These are phyloP conservation scores for Penicillium frequentans DNA, from an alignment of 2,329 filamentous ascomycete genomes.

Conservation along the genomic window DNA sequence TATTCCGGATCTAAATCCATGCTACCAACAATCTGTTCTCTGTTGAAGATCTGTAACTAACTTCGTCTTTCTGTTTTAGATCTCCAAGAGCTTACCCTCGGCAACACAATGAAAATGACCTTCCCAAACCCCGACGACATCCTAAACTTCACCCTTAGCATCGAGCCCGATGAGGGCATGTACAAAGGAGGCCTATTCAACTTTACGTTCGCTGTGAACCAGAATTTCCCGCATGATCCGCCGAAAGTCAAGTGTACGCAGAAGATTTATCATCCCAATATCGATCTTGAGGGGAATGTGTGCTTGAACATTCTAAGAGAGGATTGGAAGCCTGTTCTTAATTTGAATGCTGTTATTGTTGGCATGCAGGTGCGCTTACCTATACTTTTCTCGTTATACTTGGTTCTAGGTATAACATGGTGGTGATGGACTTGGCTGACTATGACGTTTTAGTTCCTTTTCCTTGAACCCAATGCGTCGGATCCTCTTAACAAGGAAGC, in stretches of 20 bases:
- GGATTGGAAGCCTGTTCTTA: conserved; percentile 98
- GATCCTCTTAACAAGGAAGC: conserved; percentile 99
- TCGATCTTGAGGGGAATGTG: conserved; percentile 95
- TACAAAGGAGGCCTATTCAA: conserved; percentile 87
- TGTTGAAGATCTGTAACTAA: neutral
- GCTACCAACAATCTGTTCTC: neutral
- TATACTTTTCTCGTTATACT: neutral
- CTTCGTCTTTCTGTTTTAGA: conserved; percentile 30
- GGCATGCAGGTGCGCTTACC: conserved; percentile 70
- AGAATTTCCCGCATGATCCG: conserved; percentile 95
- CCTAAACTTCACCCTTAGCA: conserved; percentile 53
- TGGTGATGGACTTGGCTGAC: neutral
- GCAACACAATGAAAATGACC: conserved; percentile 56
- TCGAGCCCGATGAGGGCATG: conserved; percentile 60
- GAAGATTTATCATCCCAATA: conserved; percentile 99
- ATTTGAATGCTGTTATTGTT: conserved; percentile 93
- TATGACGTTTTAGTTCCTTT: conserved; percentile 69
- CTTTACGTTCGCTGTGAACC: conserved; percentile 89
- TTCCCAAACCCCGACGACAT: conserved; percentile 61
- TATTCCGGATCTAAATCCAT: neutral
- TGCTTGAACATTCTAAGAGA: conserved; percentile 96
- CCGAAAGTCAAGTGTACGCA: conserved; percentile 96
- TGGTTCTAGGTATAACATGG: neutral
- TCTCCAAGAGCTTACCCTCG: conserved; percentile 52
- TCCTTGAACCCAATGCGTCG: conserved; percentile 94